phyloP scores from a whole-genome alignment of 2,329 filamentous ascomycete species.

The Claviceps sp. region DNA sequence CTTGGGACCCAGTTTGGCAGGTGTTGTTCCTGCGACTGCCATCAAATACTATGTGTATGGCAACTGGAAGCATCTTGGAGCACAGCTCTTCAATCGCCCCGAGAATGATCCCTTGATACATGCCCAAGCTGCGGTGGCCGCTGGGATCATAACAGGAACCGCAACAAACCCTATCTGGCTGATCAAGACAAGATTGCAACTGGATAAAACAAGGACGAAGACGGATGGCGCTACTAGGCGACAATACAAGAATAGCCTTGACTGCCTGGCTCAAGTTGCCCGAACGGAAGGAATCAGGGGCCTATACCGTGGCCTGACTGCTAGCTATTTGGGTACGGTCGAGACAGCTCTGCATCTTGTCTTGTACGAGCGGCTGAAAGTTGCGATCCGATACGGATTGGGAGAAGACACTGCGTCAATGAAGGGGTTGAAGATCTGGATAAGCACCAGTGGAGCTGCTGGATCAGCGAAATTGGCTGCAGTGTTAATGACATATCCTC shows the following conservation, averaged over 20 bases:
- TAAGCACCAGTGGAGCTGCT: constrained; percentile 60
- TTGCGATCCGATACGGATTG: constrained; percentile 16
- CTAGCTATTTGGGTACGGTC: constrained; percentile 55
- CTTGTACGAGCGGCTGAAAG: constrained; percentile 57
- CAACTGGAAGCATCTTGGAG: constrained; percentile 55
- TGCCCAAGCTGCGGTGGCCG: constrained; percentile 46
- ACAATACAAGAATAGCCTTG: constrained; percentile 53
- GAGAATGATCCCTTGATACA: constrained; percentile 45
- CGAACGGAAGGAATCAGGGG: constrained; percentile 50
- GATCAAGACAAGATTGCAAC: constrained; percentile 56
- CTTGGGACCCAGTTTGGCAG: constrained; percentile 53
- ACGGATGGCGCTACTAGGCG: constrained; percentile 27
- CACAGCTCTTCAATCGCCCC: constrained; percentile 43
- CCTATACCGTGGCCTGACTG: constrained; percentile 53
- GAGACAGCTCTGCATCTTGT: constrained; percentile 61
- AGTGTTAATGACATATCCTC: constrained; percentile 67
- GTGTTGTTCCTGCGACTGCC: constrained; percentile 54
- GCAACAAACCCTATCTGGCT: constrained; percentile 65
- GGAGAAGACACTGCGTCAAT: constrained; percentile 46
- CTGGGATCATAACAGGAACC: constrained; percentile 55
- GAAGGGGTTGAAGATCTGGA: constrained; percentile 59
- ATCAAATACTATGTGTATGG: constrained; percentile 63
- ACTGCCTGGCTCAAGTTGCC: constrained; percentile 53
- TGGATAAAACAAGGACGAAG: constrained; percentile 45
- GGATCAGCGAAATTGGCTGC: constrained; percentile 70